Base-by-base conservation (phyloP, 768 basidiomycete species). In the Leccinum olivaceopallidum region DNA sequence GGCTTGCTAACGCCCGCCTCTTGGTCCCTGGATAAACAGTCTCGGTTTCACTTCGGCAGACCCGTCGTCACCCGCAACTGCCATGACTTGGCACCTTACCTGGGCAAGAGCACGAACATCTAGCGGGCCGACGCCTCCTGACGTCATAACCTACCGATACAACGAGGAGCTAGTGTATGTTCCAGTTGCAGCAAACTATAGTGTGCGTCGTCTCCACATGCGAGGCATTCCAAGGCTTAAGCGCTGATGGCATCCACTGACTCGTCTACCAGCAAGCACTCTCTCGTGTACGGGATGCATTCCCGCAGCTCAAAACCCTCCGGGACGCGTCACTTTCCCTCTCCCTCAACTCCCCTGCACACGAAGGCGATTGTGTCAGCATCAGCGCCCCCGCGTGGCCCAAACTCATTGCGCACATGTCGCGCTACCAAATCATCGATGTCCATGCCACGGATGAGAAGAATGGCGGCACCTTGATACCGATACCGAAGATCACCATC, bases 341-440 rank as follows among this genome's bases (percentile, higher is more conserved):
- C 63, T 76, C 74, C 36, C 67, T 82, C 18, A 74, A 76, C 6
- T 63, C 73, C 2, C 66, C 77, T 26, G 71, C 74, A 10, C 72
- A 73, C 1, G 62, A 73, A 5, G 60, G 69, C 59, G 67, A 76
- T 49, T 71, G 66, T 32, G 81, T 82, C 42, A 78, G 77, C 58
- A 87, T 84, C 65, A 86, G 77, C 47, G 81, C 73, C 50, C 78
- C 71, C 50, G 85, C 79, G 47, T 87, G 85, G 85, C 61, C 73
- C 5, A 72, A 72, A 3, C 71, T 83, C 5, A 62, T 78, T 12
- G 57, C 75, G 2, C 74, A 76, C 56, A 66, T 86, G 55, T 55
- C 77, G 6, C 74, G 78, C 22, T 81, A 79, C 30, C 81, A 84
- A 53, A 72, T 85, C 63, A 75, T 86, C 54, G 78, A 83, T 56